Percentiles rank a stretch among this genome's conserved stretches.
Evolutionary conservation across 495 filamentous ascomycete species (phyloP).

Genomic region (Talaromyces adpressus): DNA sequence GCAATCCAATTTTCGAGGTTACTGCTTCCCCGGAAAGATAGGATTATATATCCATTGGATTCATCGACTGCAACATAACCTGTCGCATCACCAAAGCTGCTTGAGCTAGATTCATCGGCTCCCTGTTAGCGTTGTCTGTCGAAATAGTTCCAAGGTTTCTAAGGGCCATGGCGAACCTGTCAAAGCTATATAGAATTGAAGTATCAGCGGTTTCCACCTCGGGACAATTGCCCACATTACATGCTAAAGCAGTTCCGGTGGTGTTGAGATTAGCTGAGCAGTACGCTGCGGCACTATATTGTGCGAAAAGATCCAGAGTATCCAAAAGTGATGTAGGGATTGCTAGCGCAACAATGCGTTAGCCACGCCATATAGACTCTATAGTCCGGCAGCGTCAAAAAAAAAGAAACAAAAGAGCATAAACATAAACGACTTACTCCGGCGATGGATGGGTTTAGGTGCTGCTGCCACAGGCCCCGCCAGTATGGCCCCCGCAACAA

Average conservation of each 20-base stretch:
- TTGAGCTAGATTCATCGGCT: slow-evolving; percentile 28
- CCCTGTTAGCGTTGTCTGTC: neutral
- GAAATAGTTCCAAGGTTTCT: neutral
- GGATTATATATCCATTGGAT: slow-evolving; percentile 48
- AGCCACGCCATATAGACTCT: neutral
- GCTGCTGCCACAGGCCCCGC: neutral
- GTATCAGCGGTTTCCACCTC: slow-evolving; percentile 45
- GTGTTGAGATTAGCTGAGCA: slow-evolving; percentile 45
- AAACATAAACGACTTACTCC: neutral
- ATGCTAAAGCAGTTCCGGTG: slow-evolving; percentile 42
- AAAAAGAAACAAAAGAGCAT: neutral
- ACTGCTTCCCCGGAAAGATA: slow-evolving; percentile 55
- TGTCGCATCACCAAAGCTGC: slow-evolving; percentile 44
- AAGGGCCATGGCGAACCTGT: slow-evolving; percentile 36
- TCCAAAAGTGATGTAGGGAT: slow-evolving; percentile 11
- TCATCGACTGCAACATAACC: slow-evolving; percentile 59
- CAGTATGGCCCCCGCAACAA: neutral
- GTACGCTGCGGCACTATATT: slow-evolving; percentile 59
- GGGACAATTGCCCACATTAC: slow-evolving; percentile 48
- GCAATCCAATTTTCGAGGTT: slow-evolving; percentile 57
- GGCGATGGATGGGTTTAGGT: neutral
- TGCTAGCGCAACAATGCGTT: slow-evolving; percentile 2
- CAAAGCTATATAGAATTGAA: slow-evolving; percentile 45
- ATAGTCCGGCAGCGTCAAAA: neutral
- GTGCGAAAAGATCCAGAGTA: slow-evolving; percentile 50